Evolutionary conservation across 441 rosid genomes (phyloP), one percentile per base, ranked within the genome.

Genomic region (Populus tomentosa): DNA sequence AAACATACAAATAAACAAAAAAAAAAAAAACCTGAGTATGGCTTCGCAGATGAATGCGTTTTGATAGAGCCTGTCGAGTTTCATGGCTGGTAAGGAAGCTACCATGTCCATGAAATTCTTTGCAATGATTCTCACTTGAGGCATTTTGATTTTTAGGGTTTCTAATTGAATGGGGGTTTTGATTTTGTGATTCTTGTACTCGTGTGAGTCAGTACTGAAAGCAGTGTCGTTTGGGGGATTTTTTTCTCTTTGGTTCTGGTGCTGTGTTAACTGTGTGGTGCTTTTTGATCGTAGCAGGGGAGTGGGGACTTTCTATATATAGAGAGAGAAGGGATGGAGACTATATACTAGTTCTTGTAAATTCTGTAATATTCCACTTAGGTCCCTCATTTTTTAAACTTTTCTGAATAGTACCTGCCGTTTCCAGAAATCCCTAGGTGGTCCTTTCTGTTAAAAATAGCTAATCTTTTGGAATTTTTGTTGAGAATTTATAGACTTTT

Each of bases 31-130:
- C 97, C 98, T 92, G 89, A 96, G 94, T 82, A 94, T 94, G 75
- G 99, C 99, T 75, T 96, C 93, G 77, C 97, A 94, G 50, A 96
- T 92, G 87, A 92, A 94, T n/a, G 90, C 87, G 72, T 91, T 96
- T 81, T 90, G 80, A 84, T 92, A 91, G 62, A 95, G 95, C 71
- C 78, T 84, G 66, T 92, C 94, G 70, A 95, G 98, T 87, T 94
- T 94, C 83, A 90, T 87, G 82, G 94, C 90, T 1, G 98, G 94
- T 77, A 94, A 78, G 40, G 98, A 85, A 16, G 95, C 93, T 87
- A 95, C 99, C 99, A 95, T 95, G 86, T 92, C 98, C 99, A 95
- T 93, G 81, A 93, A 95, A 84, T 89, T 93, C 89, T 88, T 95
- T 2, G 98, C 95, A 42, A 91, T 91, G 59, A 95, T 92, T 89